Evolutionary conservation across 169 alveolate species (phyloP).

Genomic region (Miamiensis avidus): DNA sequence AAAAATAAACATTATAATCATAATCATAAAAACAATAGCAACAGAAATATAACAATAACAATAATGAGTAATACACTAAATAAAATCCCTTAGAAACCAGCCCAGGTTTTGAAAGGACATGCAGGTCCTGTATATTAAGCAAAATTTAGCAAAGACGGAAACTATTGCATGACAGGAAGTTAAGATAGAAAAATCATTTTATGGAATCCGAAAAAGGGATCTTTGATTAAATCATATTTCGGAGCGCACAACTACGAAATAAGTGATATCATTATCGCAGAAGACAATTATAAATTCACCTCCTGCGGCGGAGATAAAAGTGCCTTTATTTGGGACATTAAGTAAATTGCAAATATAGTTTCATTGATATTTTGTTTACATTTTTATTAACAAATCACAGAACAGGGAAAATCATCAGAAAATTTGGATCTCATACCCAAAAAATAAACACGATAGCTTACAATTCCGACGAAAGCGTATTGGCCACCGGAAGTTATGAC

Average conservation of each 20-base stretch:
- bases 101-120: slow-evolving; percentile 1
- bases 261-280: neutral
- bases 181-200: slow-evolving; percentile 7
- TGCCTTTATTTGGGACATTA: slow-evolving; percentile 18
- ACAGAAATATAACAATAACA: too few relatives aligned
- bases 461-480: slow-evolving; percentile 10
- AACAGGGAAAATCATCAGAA: slow-evolving; percentile 12
- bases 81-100: neutral
- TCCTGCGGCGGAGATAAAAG: slow-evolving; percentile 20
- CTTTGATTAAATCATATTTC: slow-evolving; percentile 1
- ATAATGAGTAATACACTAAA: too few relatives aligned
- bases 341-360: neutral
- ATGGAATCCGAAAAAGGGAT: slow-evolving; percentile 19
- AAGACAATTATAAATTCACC: slow-evolving; percentile 13
- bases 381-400: too few relatives aligned
- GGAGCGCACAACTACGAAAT: slow-evolving; percentile 13
- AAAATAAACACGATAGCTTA: neutral
- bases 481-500: slow-evolving; percentile 9
- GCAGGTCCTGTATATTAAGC: slow-evolving; percentile 11
- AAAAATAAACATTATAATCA: too few relatives aligned
- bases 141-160: slow-evolving; percentile 9
- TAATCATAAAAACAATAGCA: too few relatives aligned
- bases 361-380: too few relatives aligned
- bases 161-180: slow-evolving; percentile 9
- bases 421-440: slow-evolving; percentile 4